Base-by-base conservation (phyloP, 805 yeast genomes). In the Kuraishia floccosa region DNA sequence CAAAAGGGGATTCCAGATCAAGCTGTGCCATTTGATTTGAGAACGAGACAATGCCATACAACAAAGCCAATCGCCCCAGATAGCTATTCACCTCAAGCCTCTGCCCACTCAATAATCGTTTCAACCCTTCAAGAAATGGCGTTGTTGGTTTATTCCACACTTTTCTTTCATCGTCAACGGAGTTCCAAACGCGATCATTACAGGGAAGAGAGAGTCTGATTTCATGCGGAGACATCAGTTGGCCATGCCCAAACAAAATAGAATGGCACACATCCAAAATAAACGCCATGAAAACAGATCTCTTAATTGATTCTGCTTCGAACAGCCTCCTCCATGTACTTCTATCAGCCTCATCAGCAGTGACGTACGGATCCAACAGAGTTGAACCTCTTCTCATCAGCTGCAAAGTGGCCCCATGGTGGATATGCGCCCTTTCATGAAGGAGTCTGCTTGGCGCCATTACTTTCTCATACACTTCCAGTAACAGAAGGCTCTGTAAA, bases 361-460 rank as follows among this genome's bases (percentile, higher is more conserved):
- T 32, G 42, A 49, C 12, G 42, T 54, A 32, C 39, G 41, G 27
- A 41, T 54, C 27, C 49, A 20, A 15, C 3, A 26, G 30, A 14
- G 29, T 27, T 21, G 34, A 32, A 24, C 42, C 46, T 30, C 41
- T 24, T 15, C 38, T 27, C 23, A 33, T 21, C 17, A 33, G 27
- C 20, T 26, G 23, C 14, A 25, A 15, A 12, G 30, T 18, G 14
- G 94, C 79, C 4, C 91, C 94, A 50, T 84, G 95, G 47, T 85
- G 94, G 13, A 85, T 57, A 50, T 79, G 89, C 0, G 84, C 81
- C 29, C 95, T 54, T 52, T 84, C 95, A 47, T 84, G 95, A 42
- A 81, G 52, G 25, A 57, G 56, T 42, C 95, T 57, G 27, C 71
- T 67, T n/a, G n/a, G n/a, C 0, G 84, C 61, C 41, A 79, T 74